Conservation (phyloP, 352 stramenopile genomes). For the Phytopythium litorale region DNA sequence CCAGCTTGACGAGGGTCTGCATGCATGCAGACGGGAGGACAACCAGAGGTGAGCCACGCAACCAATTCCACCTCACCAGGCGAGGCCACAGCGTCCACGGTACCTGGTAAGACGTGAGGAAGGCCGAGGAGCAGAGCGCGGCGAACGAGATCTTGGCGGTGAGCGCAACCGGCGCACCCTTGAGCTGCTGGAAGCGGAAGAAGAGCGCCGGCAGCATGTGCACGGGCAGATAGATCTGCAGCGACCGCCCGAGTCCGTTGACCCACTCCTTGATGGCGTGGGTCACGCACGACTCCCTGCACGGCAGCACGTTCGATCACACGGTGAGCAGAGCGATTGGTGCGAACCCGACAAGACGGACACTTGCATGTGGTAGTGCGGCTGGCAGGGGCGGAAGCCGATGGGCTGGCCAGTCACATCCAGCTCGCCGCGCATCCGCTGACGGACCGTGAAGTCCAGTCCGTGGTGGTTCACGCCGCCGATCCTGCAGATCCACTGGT, state of each 20-base stretch:
- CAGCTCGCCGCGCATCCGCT: constrained; percentile 45
- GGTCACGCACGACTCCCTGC: constrained; percentile 77
- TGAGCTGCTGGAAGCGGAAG: constrained; percentile 67
- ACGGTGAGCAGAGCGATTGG: neutral
- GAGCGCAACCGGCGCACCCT: constrained; percentile 38
- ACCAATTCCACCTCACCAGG: neutral
- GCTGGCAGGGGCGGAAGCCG: constrained; percentile 72
- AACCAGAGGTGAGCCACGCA: too few species aligned
- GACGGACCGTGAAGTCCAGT: constrained; percentile 63
- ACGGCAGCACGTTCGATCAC: too few species aligned
- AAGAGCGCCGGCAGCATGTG: constrained; percentile 74
- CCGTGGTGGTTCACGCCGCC: constrained; percentile 70
- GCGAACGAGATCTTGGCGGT: constrained; percentile 52
- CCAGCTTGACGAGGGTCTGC: constrained; percentile 68
- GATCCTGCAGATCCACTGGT: constrained; percentile 80
- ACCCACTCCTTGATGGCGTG: constrained; percentile 78
- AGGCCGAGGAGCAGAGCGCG: constrained; percentile 73
- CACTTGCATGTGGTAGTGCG: constrained; percentile 83
- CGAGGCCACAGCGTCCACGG: neutral
- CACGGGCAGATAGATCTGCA: constrained; percentile 80
- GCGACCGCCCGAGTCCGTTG: constrained; percentile 54
- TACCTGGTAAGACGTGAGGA: constrained; percentile 83
- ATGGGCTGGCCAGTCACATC: constrained; percentile 32
- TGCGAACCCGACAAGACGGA: neutral
- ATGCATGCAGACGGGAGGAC: too few species aligned